A percentile compares a stretch with the other conserved stretches of the same genome.
Conservation (phyloP, 371 early-diverging fungal species). For the Mortierella sp. region DNA sequence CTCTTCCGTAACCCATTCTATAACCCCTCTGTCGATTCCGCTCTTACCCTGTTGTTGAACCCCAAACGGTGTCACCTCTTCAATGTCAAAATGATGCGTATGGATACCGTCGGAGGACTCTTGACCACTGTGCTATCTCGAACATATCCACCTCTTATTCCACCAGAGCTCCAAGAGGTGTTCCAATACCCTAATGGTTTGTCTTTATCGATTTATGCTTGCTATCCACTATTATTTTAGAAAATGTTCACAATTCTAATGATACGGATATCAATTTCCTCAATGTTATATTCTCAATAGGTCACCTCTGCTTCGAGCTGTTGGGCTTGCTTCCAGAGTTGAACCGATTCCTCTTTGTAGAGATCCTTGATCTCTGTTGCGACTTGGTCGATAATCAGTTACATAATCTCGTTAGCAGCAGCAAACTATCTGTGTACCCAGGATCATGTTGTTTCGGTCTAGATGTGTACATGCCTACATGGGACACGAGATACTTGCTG, state of each 20-base stretch:
- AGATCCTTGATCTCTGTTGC: conserved; percentile 52
- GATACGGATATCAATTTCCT: not conserved
- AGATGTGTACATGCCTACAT: conserved; percentile 51
- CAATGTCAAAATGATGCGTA: conserved; percentile 45
- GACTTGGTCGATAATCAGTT: conserved; percentile 43
- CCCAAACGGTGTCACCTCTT: conserved; percentile 20
- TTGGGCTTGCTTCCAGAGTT: conserved; percentile 43
- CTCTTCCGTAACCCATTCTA: conserved; percentile 49
- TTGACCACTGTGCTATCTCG: conserved; percentile 41
- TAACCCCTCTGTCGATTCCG: conserved; percentile 43
- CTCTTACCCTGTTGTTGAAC: conserved; percentile 16
- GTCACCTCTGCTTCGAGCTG: conserved; percentile 48
- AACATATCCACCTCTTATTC: conserved; percentile 47
- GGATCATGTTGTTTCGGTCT: conserved; percentile 54
- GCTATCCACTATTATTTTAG: no score
- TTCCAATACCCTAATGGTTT: conserved; percentile 50
- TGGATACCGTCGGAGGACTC: conserved; percentile 52
- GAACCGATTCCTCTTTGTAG: conserved; percentile 53
- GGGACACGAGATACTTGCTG: conserved; percentile 50
- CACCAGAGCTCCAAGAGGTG: conserved; percentile 24
- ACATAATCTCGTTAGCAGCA: conserved; percentile 36
- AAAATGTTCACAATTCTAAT: not conserved
- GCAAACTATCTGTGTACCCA: conserved; percentile 48
- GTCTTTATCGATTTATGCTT: not conserved
- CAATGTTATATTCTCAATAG: conserved; percentile 4